Evolutionary conservation across 2,329 filamentous ascomycete species (phyloP), one percentile per base, ranked within the genome.

Genomic region (Paramyrothecium sp.): DNA sequence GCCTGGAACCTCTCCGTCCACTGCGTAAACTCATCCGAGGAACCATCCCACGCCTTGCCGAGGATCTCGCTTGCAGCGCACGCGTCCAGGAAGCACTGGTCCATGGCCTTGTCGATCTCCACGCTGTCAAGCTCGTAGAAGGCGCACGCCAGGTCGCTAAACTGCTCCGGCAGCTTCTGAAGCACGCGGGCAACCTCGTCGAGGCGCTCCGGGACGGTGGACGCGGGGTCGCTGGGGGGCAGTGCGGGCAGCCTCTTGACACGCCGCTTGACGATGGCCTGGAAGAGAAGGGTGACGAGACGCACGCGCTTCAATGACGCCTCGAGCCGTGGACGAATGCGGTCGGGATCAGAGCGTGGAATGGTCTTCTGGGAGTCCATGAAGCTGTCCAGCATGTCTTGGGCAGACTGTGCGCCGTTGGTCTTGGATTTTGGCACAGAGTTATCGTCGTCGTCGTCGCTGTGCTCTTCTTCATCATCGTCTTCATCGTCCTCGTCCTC

Each of bases 1-100:
- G 70, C 65, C 65, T 80, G 78, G 61, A 85, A 86, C 60, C 80
- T 83, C 12, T 76, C 78, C n/a, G 82, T 85, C 92, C 92, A 96
- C 17, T 83, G 78, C 0, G 87, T 89, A 67, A 96, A 96, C 65
- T 89, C 90, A 66, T 97, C 92, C 19, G 83, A 79, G 51, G 81
- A 73, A 0, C 82, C 87, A 3, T 82, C 73, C 89, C 90, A 93
- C 20, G 80, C 78, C 58, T 78, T 75, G 53, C 77, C 75, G 13
- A 91, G 72, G 51, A 88, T 67, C 56, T 84, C 80, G 0, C 82
- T 79, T 0, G 81, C 82, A 1, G 73, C 75, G 62, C 83, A 82
- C 0, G 89, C 87, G 53, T 86, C 81, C 1, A 77, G 74, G 58
- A 87, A 85, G 64, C 87, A 88, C 46, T 80, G 76, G 4, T 83